Percentiles rank a stretch among this genome's conserved stretches.
Evolutionary conservation across 108 stramenopile species (phyloP).

Genomic region (Cyclotella atomus): DNA sequence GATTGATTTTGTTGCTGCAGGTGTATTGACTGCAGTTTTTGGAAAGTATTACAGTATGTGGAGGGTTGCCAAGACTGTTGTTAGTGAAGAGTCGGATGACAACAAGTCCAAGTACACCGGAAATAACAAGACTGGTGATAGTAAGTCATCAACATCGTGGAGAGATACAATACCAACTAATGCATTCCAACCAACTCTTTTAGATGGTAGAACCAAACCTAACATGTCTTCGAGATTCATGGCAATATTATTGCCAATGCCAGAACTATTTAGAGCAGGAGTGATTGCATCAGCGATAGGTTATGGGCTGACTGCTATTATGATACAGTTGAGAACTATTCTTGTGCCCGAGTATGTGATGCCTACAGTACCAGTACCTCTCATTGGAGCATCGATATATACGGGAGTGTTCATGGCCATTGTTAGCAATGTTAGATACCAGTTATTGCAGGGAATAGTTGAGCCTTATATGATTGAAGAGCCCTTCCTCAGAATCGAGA

Average conservation of each 20-base stretch:
- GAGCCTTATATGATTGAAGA: constrained; percentile 69
- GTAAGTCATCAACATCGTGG: constrained; percentile 1
- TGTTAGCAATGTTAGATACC: constrained; percentile 82
- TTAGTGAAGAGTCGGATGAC: not conserved
- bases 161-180: constrained; percentile 69
- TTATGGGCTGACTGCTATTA: constrained; percentile 62
- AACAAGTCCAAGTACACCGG: not conserved
- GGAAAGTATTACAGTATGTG: constrained; percentile 76
- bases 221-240: constrained; percentile 47
- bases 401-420: constrained; percentile 78
- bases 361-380: constrained; percentile 61
- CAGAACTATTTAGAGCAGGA: constrained; percentile 73
- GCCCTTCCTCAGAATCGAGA: constrained; percentile 40
- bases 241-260: constrained; percentile 67
- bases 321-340: constrained; percentile 53
- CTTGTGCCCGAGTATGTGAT: constrained; percentile 55
- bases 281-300: constrained; percentile 69
- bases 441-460: constrained; percentile 79
- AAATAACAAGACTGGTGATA: constrained; percentile 4
- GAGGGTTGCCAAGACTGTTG: constrained; percentile 68
- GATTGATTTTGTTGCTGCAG: constrained; percentile 81
- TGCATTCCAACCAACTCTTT: constrained; percentile 80
- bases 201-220: constrained; percentile 67
- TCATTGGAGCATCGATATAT: constrained; percentile 64
- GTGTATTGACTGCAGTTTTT: constrained; percentile 72